Evolutionary conservation across 2,329 filamentous ascomycete genomes (phyloP), one percentile per base, ranked within the genome.

Genomic region (Pseudopithomyces maydicus): DNA sequence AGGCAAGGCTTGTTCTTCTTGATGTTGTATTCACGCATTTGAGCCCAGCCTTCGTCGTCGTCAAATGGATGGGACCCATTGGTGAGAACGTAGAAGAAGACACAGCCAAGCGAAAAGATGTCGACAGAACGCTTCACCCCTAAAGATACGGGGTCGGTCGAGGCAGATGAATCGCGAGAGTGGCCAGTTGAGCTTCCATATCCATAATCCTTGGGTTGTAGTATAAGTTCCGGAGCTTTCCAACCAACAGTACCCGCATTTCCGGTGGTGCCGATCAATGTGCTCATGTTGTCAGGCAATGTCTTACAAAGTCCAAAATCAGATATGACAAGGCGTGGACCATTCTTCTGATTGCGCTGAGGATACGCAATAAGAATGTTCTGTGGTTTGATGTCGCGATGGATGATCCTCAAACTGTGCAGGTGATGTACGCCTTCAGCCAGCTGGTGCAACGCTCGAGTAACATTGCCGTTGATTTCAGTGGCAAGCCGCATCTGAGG

Each of bases 61-160:
- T 97, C 94, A 69, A 96, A 99, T 0, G 95, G 95, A 74, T 99
- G 95, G 1, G 85, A 86, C 15, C 95, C 95, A 60, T 92, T 90
- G 1, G 94, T 97, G 57, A 99, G 83, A n/a, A 98, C 93, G 74
- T 97, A 99, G 79, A 93, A 98, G 81, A 97, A 99, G n/a, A 99
- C 92, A 52, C 97, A 89, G 1, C 95, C 95, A 35, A 99, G 84
- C 0, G 93, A 97, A 79, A 99, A 99, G 23, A 99, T 97, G 72
- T 99, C 95, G 59, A 98, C 97, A 8, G 95, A 91, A 44, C 95
- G 89, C 44, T 96, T 99, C 6, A 96, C 94, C 50, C 95, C 90
- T 57, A 92, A 88, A 64, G 74, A 68, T 23, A 85, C 80, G 1
- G 74, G 72, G 55, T 77, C 75, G 4, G 69, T 74, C 1, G 74